Conservation (phyloP, 306 rosid genomes). For the Malus asiatica region DNA sequence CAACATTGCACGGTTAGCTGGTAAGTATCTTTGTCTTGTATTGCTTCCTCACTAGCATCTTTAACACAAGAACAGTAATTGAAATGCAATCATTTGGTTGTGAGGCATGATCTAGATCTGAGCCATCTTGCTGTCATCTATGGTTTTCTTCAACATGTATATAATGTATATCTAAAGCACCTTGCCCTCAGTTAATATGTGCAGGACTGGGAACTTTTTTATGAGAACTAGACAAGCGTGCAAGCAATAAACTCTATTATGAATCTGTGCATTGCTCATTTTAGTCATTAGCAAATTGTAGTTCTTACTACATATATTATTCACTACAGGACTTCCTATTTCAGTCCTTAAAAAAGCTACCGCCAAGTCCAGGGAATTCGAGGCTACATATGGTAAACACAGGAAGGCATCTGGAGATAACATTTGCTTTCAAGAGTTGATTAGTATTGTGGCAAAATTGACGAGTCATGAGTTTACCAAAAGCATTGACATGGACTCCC, state of each 20-base stretch:
- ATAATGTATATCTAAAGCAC: background rate
- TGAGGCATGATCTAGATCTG: background rate
- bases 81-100: background rate
- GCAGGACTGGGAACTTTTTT: background rate
- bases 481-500: slow-evolving; percentile 20
- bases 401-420: slow-evolving; percentile 15
- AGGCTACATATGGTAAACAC: slow-evolving; percentile 62
- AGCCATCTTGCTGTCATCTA: background rate
- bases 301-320: background rate
- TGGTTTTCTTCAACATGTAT: background rate
- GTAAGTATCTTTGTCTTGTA: slow-evolving; percentile 29
- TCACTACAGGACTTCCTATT: slow-evolving; percentile 46
- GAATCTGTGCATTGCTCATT: background rate
- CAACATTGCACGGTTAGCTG: slow-evolving; percentile 89
- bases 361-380: slow-evolving; percentile 72
- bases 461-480: slow-evolving; percentile 23
- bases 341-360: slow-evolving; percentile 70
- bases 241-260: background rate
- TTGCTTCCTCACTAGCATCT: background rate
- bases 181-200: background rate
- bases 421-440: slow-evolving; percentile 32
- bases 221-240: background rate
- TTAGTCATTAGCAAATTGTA: background rate
- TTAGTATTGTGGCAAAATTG: slow-evolving; percentile 21
- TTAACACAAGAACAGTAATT: background rate